Conservation (phyloP, 371 early-diverging fungal species). For the Rhizopus delemar region DNA sequence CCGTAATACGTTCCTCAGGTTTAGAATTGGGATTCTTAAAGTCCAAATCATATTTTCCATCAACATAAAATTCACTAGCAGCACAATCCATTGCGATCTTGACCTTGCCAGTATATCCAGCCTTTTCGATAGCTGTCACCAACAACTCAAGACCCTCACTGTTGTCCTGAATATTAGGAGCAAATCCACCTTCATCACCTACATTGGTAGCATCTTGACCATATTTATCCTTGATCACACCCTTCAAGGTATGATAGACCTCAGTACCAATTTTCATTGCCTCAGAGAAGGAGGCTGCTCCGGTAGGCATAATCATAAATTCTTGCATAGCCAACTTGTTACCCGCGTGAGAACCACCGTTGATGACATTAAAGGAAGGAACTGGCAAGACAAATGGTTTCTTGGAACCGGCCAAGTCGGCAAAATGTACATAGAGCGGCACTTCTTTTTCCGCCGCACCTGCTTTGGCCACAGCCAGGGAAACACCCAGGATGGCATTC, state of each 20-base stretch:
- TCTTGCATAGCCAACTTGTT: conserved; percentile 99
- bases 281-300: conserved; percentile 90
- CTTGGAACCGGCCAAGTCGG: conserved; percentile 81
- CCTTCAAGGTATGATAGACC: conserved; percentile 95
- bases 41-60: conserved; percentile 96
- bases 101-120: conserved; percentile 95
- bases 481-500: conserved; percentile 98
- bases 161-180: conserved; percentile 98
- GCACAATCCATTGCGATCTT: conserved; percentile 99
- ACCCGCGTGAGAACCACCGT: conserved; percentile 99
- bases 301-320: conserved; percentile 99
- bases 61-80: conserved; percentile 97
- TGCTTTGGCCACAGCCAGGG: conserved; percentile 95
- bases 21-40: conserved; percentile 93
- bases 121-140: conserved; percentile 85
- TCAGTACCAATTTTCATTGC: conserved; percentile 98
- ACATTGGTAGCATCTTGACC: conserved; percentile 98
- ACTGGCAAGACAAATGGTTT: conserved; percentile 93
- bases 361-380: conserved; percentile 99
- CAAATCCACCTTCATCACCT: conserved; percentile 99
- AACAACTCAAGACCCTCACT: conserved; percentile 97
- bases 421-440: conserved; percentile 93
- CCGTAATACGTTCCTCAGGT: conserved; percentile 70
- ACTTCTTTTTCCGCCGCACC: conserved; percentile 93
- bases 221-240: conserved; percentile 96